Conservation (phyloP, 1,284 basidiomycete species). For the Puccinia coronata region DNA sequence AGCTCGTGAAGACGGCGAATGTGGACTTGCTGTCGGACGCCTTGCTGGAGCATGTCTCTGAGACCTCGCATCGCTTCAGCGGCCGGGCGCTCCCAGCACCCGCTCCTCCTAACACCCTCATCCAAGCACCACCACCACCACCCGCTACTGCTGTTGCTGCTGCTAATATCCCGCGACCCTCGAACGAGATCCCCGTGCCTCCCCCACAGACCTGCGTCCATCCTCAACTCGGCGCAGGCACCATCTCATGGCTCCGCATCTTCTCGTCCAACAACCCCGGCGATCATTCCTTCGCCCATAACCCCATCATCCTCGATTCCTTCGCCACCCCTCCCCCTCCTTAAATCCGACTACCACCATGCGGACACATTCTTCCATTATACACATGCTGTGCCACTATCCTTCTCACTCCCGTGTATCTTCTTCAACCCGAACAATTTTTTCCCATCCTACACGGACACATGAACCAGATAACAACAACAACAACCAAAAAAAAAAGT, state of each 20-base stretch:
- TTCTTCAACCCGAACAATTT: no score
- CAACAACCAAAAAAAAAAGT: no score
- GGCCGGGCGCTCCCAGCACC: neutral
- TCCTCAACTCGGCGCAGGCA: neutral
- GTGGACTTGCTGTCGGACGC: neutral
- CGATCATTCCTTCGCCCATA: neutral
- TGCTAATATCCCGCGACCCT: no score
- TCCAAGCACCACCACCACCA: no score
- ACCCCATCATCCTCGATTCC: neutral
- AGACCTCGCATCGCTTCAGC: neutral
- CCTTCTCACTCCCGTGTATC: no score
- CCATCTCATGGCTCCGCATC: neutral
- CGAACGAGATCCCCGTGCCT: neutral
- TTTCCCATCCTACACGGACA: no score
- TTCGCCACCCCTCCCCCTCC: neutral
- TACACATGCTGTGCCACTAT: no score
- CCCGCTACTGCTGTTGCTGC: no score
- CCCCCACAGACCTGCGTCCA: neutral
- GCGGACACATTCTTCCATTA: neutral
- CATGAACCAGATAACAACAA: no score
- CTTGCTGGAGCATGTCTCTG: slow-evolving; percentile 9
- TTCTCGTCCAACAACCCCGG: neutral
- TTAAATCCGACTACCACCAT: neutral
- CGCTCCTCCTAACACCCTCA: no score
- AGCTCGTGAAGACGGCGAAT: neutral